Evolutionary conservation across 768 basidiomycete genomes (phyloP).

Genomic region (Collybia nuda): DNA sequence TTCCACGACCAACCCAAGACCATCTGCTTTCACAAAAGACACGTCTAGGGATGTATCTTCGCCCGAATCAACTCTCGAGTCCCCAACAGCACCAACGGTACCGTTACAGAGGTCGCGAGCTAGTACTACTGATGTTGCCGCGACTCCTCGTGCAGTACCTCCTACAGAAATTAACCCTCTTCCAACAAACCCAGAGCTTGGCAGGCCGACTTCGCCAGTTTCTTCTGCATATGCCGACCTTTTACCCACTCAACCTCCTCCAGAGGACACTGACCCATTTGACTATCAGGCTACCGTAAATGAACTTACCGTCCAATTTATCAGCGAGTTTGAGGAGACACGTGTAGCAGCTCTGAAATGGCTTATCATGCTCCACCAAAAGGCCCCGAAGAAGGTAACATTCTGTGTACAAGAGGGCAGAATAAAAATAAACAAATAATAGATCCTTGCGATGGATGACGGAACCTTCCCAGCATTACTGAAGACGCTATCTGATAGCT

Average conservation of each 20-base stretch:
- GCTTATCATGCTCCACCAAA: constrained; percentile 98
- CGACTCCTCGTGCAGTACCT: constrained; percentile 33
- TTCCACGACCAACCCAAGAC: constrained; percentile 45
- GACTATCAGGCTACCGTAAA: constrained; percentile 94
- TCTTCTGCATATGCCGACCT: constrained; percentile 44
- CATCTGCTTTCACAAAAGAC: constrained; percentile 43
- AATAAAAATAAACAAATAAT: not conserved
- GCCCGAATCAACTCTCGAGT: constrained; percentile 39
- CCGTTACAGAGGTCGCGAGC: constrained; percentile 24
- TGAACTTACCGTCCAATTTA: constrained; percentile 87
- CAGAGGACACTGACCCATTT: constrained; percentile 70
- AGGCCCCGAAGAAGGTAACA: constrained; percentile 89
- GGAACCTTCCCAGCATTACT: constrained; percentile 94
- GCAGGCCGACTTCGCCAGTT: constrained; percentile 64
- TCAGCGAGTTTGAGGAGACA: constrained; percentile 97
- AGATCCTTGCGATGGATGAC: constrained; percentile 96
- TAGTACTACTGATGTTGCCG: constrained; percentile 34
- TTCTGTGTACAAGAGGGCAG: not conserved
- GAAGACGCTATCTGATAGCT: constrained; percentile 94
- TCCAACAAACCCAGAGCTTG: constrained; percentile 29
- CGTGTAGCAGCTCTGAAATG: constrained; percentile 94
- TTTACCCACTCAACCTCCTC: constrained; percentile 29
- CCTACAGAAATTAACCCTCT: constrained; percentile 30
- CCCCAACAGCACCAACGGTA: constrained; percentile 17
- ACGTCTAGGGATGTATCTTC: constrained; percentile 47